Base-by-base conservation (phyloP, 2,329 filamentous ascomycete genomes). In the Alternaria gansuensis region DNA sequence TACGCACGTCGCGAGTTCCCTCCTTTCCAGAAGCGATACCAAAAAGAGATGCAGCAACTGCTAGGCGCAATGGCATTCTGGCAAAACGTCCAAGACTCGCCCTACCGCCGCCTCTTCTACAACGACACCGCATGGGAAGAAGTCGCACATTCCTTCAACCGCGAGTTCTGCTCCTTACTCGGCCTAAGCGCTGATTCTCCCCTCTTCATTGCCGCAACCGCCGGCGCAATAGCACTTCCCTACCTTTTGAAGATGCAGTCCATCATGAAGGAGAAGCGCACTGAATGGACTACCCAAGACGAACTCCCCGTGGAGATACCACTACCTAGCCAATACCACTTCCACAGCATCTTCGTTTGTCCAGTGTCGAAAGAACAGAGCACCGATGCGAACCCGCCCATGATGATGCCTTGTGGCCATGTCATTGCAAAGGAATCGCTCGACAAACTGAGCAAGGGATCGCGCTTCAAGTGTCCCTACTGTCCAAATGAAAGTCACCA, bases 291-390 rank as follows among this genome's bases (percentile, higher is more conserved):
- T 0, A 93, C 92, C 4, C 86, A 90, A 60, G 89, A 95, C 72
- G 95, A 99, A 77, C 82, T 99, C 17, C 92, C 94, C 0, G 95
- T 89, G 41, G 88, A 90, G 76, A 88, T 88, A 14, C 85, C 88
- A 0, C 79, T 90, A 4, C 88, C 88, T 3, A 84, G 84, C 2
- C 82, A 83, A 5, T 90, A 88, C 72, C 82, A 85, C 51, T 99
- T 96, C 81, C 95, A 99, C 77, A 91, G 91, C 55, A 97, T 99
- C 73, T 99, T 99, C 75, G 95, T 99, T 40, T 99, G 95, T 73
- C 95, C 95, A 0, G 95, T 99, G 5, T 93, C 90, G 70, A 98
- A 98, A 77, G 95, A 97, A 75, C 95, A 99, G 78, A 93, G 91
- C 0, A 99, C 94, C 0, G 93, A 96, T 71, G 81, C 84, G 24